phyloP scores from a whole-genome alignment of 306 rosid genomes.

The Cicer cuneatum region DNA sequence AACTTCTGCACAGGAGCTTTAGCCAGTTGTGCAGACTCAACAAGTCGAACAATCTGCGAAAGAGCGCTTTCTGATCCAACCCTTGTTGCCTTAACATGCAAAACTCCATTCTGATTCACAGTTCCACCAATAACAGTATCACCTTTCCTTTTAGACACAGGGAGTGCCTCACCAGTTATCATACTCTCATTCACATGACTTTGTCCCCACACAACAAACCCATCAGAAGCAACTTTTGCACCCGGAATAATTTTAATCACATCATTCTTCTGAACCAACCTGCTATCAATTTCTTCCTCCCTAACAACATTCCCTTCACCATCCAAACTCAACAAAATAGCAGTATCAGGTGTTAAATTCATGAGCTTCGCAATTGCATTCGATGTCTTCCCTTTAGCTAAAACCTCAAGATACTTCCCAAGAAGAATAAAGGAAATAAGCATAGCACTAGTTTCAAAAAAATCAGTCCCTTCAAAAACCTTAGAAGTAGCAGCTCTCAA shows the following conservation, averaged over 20 bases:
- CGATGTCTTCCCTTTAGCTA: conserved; percentile 89
- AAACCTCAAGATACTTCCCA: conserved; percentile 88
- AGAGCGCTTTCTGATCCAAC: conserved; percentile 93
- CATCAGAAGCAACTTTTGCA: conserved; percentile 82
- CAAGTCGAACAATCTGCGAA: conserved; percentile 85
- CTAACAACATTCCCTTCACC: conserved; percentile 59
- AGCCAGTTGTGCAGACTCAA: conserved; percentile 92
- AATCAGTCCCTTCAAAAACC: conserved; percentile 75
- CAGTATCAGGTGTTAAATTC: conserved; percentile 79
- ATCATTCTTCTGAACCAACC: conserved; percentile 84
- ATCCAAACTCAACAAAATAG: conserved; percentile 60
- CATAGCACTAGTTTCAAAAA: conserved; percentile 93
- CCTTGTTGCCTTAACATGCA: conserved; percentile 76
- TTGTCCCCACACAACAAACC: conserved; percentile 75
- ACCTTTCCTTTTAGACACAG: conserved; percentile 68
- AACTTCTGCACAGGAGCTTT: conserved; percentile 92
- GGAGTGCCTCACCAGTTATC: conserved; percentile 89
- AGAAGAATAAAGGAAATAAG: conserved; percentile 81
- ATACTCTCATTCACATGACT: conserved; percentile 95
- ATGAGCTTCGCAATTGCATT: conserved; percentile 88
- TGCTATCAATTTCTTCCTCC: conserved; percentile 72
- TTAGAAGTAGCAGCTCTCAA: conserved; percentile 69
- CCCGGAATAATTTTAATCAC: conserved; percentile 74
- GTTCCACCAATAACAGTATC: conserved; percentile 86
- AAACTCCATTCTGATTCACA: conserved; percentile 81